Evolutionary conservation across 441 rosid genomes (phyloP).

Genomic region (Populus hybrid): DNA sequence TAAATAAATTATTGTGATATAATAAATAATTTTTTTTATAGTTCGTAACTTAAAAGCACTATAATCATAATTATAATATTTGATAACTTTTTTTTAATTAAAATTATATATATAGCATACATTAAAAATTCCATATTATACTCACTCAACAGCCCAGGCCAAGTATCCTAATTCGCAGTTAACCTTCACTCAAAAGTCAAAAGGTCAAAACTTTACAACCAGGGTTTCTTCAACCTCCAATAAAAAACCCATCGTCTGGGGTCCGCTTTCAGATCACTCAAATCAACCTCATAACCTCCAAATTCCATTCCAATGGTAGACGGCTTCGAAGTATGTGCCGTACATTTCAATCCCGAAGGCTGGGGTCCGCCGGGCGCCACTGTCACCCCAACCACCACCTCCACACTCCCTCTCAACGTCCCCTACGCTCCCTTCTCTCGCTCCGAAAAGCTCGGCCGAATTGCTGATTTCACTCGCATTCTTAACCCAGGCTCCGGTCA

Average conservation of each 20-base stretch:
- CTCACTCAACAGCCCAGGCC: too few relatives aligned
- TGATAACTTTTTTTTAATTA: too few relatives aligned
- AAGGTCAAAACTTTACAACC: not conserved
- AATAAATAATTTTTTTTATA: too few relatives aligned
- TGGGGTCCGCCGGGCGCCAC: constrained; percentile 84
- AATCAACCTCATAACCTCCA: not conserved
- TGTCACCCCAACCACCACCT: constrained; percentile 25
- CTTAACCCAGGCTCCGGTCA: constrained; percentile 19
- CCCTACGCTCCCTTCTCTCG: constrained; percentile 82
- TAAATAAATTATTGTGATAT: too few relatives aligned
- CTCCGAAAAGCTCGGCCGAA: constrained; percentile 75
- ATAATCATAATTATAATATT: too few relatives aligned
- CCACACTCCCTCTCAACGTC: constrained; percentile 46
- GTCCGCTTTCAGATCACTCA: not conserved
- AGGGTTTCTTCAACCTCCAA: not conserved
- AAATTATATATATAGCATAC: too few relatives aligned
- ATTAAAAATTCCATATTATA: too few relatives aligned
- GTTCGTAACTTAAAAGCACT: not conserved
- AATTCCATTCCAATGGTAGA: constrained; percentile 29
- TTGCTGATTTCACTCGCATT: constrained; percentile 77
- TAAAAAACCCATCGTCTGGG: not conserved
- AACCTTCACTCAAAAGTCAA: not conserved
- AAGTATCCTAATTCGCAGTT: not conserved
- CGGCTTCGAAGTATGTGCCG: constrained; percentile 42
- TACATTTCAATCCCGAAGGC: constrained; percentile 43